Conservation (phyloP, 306 rosid genomes). For the Lathyrus tuberosus region DNA sequence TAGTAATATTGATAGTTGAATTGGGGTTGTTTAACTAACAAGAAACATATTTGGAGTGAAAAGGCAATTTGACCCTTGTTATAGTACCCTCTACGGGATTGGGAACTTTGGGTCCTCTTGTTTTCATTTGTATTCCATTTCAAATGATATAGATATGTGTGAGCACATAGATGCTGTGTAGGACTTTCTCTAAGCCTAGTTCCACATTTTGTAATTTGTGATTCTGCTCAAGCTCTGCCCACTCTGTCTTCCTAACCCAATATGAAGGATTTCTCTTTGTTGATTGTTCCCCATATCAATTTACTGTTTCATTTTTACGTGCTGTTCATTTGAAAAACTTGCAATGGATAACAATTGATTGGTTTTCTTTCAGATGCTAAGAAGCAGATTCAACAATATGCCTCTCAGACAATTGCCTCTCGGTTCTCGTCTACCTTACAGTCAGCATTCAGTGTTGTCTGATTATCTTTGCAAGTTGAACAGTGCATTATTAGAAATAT, state of each 20-base stretch:
- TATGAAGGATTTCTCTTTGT: not conserved
- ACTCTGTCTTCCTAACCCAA: not conserved
- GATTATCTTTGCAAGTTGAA: slow-evolving; percentile 43
- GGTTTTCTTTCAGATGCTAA: slow-evolving; percentile 75
- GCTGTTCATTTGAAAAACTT: slow-evolving; percentile 30
- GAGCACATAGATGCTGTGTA: slow-evolving; percentile 8
- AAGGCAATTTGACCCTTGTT: slow-evolving; percentile 18
- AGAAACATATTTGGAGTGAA: slow-evolving; percentile 15
- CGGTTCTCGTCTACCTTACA: slow-evolving; percentile 80
- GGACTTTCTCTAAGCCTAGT: slow-evolving; percentile 20
- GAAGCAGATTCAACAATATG: slow-evolving; percentile 93
- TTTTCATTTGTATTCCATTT: slow-evolving; percentile 3
- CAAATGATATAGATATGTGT: slow-evolving; percentile 1
- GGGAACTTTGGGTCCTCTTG: slow-evolving; percentile 1
- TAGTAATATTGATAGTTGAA: slow-evolving; percentile 18
- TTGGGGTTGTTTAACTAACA: slow-evolving; percentile 9
- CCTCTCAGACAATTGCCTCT: slow-evolving; percentile 78
- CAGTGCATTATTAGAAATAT: slow-evolving; percentile 36
- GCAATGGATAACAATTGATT: slow-evolving; percentile 28
- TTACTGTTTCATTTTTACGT: not conserved
- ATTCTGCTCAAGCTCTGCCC: slow-evolving; percentile 3
- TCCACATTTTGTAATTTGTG: slow-evolving; percentile 9
- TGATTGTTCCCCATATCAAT: not conserved
- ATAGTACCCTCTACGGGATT: not conserved
- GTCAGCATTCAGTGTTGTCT: slow-evolving; percentile 83